These are phyloP conservation scores for Thielaviopsis populi DNA, from an alignment of 2,329 filamentous ascomycete genomes.

Conservation along the genomic window DNA sequence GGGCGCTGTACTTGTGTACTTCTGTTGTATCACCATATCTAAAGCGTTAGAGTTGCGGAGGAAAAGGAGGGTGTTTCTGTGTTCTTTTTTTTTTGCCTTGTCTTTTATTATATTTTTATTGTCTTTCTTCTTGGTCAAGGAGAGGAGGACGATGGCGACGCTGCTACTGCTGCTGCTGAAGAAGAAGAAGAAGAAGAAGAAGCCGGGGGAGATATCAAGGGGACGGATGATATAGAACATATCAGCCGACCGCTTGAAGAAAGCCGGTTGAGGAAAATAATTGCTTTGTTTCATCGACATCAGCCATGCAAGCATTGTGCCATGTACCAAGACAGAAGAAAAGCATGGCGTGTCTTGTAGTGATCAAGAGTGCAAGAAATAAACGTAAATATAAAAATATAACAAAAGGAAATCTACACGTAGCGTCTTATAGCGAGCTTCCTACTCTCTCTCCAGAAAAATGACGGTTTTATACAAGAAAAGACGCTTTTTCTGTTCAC, in stretches of 20 bases:
- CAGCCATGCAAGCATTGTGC: too few species aligned
- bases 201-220: background rate
- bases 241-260: too few species aligned
- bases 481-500: background rate
- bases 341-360: too few species aligned
- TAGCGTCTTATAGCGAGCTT: background rate
- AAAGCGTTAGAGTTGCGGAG: background rate
- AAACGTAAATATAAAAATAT: background rate
- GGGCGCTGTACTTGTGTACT: background rate
- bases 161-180: background rate
- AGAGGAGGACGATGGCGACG: background rate
- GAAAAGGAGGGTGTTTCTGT: background rate
- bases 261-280: too few species aligned
- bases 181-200: background rate
- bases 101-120: background rate
- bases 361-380: background rate
- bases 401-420: background rate
- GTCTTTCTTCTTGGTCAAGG: background rate
- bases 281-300: too few species aligned
- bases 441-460: background rate
- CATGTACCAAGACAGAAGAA: too few species aligned
- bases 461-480: background rate
- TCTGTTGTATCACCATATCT: conserved; percentile 4
- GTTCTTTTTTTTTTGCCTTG: background rate
- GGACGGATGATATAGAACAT: too few species aligned